Percentiles rank a stretch among this genome's conserved stretches.
Evolutionary conservation across 2,329 filamentous ascomycete species (phyloP).

Genomic region (Talaromyces verruculosus): DNA sequence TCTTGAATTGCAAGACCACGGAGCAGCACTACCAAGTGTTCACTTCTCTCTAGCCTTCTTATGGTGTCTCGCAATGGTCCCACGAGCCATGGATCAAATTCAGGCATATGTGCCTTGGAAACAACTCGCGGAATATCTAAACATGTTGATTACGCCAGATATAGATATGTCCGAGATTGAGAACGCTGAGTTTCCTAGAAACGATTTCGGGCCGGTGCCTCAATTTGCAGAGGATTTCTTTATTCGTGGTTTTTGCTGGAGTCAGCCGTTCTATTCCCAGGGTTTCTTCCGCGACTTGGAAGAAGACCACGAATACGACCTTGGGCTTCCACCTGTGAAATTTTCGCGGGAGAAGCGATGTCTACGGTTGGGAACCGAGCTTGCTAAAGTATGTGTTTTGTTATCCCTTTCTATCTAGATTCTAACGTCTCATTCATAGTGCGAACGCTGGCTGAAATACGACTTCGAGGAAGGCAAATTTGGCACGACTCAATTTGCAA

Average conservation of each 20-base stretch:
- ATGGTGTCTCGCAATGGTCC: no score
- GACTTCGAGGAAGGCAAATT: conserved; percentile 33
- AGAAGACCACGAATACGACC: conserved; percentile 56
- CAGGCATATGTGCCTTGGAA: no score
- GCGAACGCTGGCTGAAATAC: conserved; percentile 43
- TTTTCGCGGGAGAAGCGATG: conserved; percentile 52
- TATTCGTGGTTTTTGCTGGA: conserved; percentile 57
- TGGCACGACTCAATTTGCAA: conserved; percentile 32
- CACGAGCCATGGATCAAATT: no score
- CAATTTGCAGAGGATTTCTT: conserved; percentile 61
- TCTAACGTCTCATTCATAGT: conserved; percentile 25
- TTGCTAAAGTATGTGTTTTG: conserved; percentile 43
- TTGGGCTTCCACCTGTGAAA: conserved; percentile 52
- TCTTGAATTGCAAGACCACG: conserved; percentile 47
- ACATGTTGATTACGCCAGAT: no score
- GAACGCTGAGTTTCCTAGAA: conserved; percentile 42
- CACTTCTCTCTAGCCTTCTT: no score
- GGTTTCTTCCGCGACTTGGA: conserved; percentile 53
- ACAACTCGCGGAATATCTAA: no score
- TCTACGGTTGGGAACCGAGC: conserved; percentile 49
- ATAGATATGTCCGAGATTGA: conserved; percentile 41
- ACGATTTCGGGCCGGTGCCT: conserved; percentile 39
- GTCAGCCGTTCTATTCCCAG: conserved; percentile 48
- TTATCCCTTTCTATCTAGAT: background rate
- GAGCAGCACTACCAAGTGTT: no score